These are phyloP conservation scores for Serendipita sp. DNA, from an alignment of 768 basidiomycete genomes.

Conservation along the genomic window DNA sequence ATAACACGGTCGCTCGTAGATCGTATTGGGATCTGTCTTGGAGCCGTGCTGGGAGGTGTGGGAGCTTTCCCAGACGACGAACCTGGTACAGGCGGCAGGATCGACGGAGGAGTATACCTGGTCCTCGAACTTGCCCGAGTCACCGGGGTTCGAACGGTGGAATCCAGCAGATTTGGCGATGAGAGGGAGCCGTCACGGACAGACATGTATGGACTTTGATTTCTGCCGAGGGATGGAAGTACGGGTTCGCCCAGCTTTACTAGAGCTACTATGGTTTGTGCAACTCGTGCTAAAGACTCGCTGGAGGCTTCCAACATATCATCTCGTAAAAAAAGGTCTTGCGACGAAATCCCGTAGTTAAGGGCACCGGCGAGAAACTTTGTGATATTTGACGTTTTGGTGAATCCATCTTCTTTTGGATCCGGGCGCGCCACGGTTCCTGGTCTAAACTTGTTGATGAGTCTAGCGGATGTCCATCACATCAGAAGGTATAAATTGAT, in stretches of 20 bases:
- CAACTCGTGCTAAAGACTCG: slow-evolving; percentile 54
- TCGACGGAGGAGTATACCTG: neutral
- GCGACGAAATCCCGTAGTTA: slow-evolving; percentile 39
- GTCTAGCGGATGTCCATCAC: slow-evolving; percentile 26
- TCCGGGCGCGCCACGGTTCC: slow-evolving; percentile 45
- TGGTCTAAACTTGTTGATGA: slow-evolving; percentile 62
- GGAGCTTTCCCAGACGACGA: slow-evolving; percentile 1
- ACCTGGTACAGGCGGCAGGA: slow-evolving; percentile 6
- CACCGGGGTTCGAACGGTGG: neutral
- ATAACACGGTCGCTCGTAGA: slow-evolving; percentile 7
- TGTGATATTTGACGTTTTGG: slow-evolving; percentile 52
- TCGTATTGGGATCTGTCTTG: neutral
- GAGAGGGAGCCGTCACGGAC: neutral
- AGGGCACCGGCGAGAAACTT: slow-evolving; percentile 63
- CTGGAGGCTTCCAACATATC: slow-evolving; percentile 41
- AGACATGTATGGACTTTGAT: slow-evolving; percentile 4
- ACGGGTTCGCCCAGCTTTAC: slow-evolving; percentile 38
- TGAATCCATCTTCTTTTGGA: slow-evolving; percentile 46
- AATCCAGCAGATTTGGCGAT: slow-evolving; percentile 2
- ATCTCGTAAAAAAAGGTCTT: slow-evolving; percentile 49
- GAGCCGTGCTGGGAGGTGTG: slow-evolving; percentile 1
- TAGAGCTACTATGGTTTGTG: slow-evolving; percentile 52
- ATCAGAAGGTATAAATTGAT: slow-evolving; percentile 14
- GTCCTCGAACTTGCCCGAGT: neutral
- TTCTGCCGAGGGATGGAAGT: slow-evolving; percentile 30